Conservation (phyloP, 2,329 filamentous ascomycete species). For the Chaetomiaceae sp. region DNA sequence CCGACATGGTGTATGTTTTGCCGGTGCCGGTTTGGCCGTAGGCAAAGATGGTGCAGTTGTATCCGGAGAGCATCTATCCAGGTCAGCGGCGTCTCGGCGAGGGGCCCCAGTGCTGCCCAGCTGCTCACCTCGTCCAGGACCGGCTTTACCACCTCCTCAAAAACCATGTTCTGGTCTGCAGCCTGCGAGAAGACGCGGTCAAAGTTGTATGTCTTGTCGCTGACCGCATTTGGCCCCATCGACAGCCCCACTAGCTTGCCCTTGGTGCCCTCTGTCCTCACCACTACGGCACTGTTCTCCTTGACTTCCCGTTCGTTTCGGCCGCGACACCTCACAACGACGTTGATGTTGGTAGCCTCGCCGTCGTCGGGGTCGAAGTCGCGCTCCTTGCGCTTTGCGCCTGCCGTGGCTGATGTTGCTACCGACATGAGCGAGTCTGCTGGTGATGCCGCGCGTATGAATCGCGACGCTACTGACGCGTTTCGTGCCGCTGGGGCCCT, state of each 20-base stretch:
- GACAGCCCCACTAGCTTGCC: slow-evolving; percentile 79
- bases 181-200: slow-evolving; percentile 96
- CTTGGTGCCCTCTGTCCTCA: slow-evolving; percentile 82
- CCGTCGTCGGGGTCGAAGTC: slow-evolving; percentile 66
- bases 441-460: slow-evolving; percentile 55
- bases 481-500: slow-evolving; percentile 16
- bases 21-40: slow-evolving; percentile 98
- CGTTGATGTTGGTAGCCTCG: slow-evolving; percentile 94
- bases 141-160: slow-evolving; percentile 90
- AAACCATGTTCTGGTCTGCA: slow-evolving; percentile 89
- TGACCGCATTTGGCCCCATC: slow-evolving; percentile 88
- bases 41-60: slow-evolving; percentile 97
- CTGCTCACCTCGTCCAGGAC: slow-evolving; percentile 79
- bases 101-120: background rate
- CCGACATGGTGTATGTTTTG: slow-evolving; percentile 99
- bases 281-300: slow-evolving; percentile 92
- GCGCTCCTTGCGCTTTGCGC: slow-evolving; percentile 79
- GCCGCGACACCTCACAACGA: slow-evolving; percentile 90
- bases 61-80: slow-evolving; percentile 78
- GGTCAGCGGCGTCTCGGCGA: background rate
- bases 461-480: slow-evolving; percentile 25
- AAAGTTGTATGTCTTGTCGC: slow-evolving; percentile 95
- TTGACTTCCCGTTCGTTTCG: slow-evolving; percentile 87
- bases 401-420: slow-evolving; percentile 50
- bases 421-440: slow-evolving; percentile 63